Evolutionary conservation across 1,139 yeast genomes (phyloP).

Genomic region (Zygotorulaspora mrakii): DNA sequence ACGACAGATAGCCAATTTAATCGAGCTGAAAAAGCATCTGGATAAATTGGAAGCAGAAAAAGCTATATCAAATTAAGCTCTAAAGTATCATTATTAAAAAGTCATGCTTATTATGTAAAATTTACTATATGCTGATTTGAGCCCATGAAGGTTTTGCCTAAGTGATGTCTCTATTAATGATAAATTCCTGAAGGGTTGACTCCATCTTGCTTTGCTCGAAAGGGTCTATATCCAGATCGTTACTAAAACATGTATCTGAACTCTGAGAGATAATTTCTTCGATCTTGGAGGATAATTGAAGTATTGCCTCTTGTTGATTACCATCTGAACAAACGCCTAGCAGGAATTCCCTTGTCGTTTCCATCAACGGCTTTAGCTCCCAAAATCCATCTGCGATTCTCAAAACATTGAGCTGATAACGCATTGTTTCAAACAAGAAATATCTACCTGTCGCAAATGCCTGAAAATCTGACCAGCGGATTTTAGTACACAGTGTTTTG

Average conservation of each 20-base stretch:
- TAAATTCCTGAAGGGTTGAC: constrained; percentile 1
- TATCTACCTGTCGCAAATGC: constrained; percentile 2
- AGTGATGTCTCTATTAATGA: neutral
- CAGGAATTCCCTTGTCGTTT: constrained; percentile 9
- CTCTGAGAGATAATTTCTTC: constrained; percentile 8
- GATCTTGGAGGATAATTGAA: constrained; percentile 8
- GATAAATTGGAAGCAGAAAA: constrained; percentile 86
- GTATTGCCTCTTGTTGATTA: too few species aligned
- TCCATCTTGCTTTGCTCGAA: constrained; percentile 4
- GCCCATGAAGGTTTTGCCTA: too few species aligned
- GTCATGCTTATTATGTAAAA: too few species aligned
- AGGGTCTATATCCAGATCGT: neutral
- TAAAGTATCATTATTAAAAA: too few species aligned
- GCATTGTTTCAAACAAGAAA: constrained; percentile 12
- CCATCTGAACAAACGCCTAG: neutral
- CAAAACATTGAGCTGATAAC: constrained; percentile 15
- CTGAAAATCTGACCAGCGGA: constrained; percentile 3
- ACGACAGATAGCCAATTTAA: constrained; percentile 64
- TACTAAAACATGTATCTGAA: constrained; percentile 3
- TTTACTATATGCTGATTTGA: too few species aligned
- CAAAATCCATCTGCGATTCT: constrained; percentile 20
- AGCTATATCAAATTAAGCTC: constrained; percentile 47
- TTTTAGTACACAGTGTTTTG: constrained; percentile 12
- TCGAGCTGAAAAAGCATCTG: constrained; percentile 81
- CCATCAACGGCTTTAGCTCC: constrained; percentile 12